Conservation (phyloP, 208 protist genomes). For the Leishmania guyanensis region DNA sequence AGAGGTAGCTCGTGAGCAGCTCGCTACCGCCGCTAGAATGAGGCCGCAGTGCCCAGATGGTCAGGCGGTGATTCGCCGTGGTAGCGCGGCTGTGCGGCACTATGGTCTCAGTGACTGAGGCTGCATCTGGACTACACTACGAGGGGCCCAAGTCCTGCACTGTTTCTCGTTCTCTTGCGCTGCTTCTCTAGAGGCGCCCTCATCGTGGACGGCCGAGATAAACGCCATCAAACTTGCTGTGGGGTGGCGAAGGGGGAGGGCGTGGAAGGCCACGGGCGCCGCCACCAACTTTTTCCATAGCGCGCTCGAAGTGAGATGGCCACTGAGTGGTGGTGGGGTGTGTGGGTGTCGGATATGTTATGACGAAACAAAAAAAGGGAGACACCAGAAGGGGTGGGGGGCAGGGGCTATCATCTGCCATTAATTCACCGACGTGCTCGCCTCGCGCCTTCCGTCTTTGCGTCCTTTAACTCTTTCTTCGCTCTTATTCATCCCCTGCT, state of each 20-base stretch:
- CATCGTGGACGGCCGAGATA: background rate
- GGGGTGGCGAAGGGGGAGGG: background rate
- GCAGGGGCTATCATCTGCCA: background rate
- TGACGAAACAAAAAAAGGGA: background rate
- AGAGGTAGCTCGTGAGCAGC: slow-evolving; percentile 55
- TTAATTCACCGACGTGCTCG: background rate
- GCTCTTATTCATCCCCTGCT: background rate
- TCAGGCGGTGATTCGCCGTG: slow-evolving; percentile 48
- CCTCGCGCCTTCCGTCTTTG: background rate
- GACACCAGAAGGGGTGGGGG: background rate
- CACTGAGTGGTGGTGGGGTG: background rate
- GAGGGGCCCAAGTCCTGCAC: background rate
- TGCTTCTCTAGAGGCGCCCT: background rate
- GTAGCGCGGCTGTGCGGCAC: slow-evolving; percentile 62
- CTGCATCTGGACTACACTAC: background rate
- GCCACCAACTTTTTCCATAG: background rate
- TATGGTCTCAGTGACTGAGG: slow-evolving; percentile 55
- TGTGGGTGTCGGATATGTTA: background rate
- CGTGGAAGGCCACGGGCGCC: background rate
- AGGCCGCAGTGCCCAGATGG: slow-evolving; percentile 1
- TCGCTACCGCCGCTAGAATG: slow-evolving; percentile 26
- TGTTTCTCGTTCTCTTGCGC: background rate
- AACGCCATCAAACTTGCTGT: background rate
- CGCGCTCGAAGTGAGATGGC: background rate
- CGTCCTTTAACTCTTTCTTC: background rate